phyloP scores from a whole-genome alignment of 495 filamentous ascomycete species.

The Talaromyces nanjingensis region DNA sequence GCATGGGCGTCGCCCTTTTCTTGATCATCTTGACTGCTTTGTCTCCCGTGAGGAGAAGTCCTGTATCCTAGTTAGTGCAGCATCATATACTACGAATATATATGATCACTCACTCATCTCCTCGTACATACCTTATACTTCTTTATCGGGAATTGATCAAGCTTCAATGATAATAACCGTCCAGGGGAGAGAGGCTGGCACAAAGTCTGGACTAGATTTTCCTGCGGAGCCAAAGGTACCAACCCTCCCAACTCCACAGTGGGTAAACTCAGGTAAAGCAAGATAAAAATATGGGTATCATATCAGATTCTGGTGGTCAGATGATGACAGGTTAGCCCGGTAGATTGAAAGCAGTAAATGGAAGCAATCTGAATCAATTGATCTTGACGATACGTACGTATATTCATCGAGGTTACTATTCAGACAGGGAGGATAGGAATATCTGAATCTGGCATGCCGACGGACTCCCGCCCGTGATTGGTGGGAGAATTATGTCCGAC shows the following conservation, averaged over 20 bases:
- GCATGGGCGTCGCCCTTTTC: neutral
- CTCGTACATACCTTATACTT: neutral
- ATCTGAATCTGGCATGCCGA: neutral
- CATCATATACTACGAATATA: neutral
- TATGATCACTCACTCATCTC: neutral
- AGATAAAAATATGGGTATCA: neutral
- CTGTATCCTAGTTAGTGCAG: neutral
- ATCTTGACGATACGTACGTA: neutral
- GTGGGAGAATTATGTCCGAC: conserved; percentile 24
- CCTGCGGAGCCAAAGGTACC: neutral
- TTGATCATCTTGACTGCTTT: neutral
- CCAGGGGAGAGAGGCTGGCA: neutral
- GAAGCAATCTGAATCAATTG: neutral
- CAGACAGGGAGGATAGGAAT: no score
- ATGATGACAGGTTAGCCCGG: neutral
- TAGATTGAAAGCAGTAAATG: neutral
- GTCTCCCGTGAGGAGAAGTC: neutral
- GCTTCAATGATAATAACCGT: no score
- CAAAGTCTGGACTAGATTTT: neutral
- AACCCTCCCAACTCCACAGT: neutral
- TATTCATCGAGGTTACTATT: neutral
- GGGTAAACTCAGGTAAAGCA: neutral
- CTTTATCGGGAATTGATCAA: neutral
- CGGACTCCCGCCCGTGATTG: conserved; percentile 18
- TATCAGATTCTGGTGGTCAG: neutral